Conservation (phyloP, 2,329 filamentous ascomycete species). For the Arachnomyces sp. region DNA sequence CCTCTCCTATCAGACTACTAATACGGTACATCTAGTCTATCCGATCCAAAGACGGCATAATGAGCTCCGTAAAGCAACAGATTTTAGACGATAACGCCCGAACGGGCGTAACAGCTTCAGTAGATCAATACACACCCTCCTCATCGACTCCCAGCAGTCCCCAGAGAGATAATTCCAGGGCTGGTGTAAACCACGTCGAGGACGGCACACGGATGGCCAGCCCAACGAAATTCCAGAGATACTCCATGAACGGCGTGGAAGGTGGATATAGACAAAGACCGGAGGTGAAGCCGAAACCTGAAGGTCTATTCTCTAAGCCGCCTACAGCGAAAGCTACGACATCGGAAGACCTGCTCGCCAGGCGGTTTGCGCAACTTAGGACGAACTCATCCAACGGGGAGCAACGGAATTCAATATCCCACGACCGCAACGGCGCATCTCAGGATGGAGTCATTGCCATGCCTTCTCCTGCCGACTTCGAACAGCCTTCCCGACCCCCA, state of each 20-base stretch:
- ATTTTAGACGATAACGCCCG: slow-evolving; percentile 26
- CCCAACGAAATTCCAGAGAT: slow-evolving; percentile 28
- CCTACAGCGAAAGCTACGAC: slow-evolving; percentile 11
- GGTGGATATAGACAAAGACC: slow-evolving; percentile 5
- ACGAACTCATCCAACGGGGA: slow-evolving; percentile 14
- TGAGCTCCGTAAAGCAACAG: slow-evolving; percentile 33
- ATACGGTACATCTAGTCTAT: slow-evolving; percentile 21
- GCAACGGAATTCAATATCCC: slow-evolving; percentile 7
- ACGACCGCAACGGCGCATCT: slow-evolving; percentile 9
- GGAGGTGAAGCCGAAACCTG: slow-evolving; percentile 16
- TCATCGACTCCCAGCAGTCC: slow-evolving; percentile 9
- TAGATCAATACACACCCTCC: no score
- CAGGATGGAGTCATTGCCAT: background rate
- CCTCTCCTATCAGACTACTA: background rate
- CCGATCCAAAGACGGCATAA: slow-evolving; percentile 33
- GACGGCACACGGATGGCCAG: slow-evolving; percentile 30
- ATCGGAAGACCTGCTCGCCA: slow-evolving; percentile 29
- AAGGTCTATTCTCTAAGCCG: slow-evolving; percentile 16
- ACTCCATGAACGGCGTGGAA: no score
- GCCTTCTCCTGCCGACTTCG: slow-evolving; percentile 2
- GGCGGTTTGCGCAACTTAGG: slow-evolving; percentile 35
- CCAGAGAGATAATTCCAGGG: slow-evolving; percentile 13
- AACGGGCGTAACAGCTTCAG: no score
- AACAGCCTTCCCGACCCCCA: slow-evolving; percentile 3
- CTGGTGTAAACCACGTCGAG: slow-evolving; percentile 17